Percentiles rank a stretch among this genome's conserved stretches.
Evolutionary conservation across 176 grass and related monocot species (phyloP).

Genomic region (Saccharum officinarum): DNA sequence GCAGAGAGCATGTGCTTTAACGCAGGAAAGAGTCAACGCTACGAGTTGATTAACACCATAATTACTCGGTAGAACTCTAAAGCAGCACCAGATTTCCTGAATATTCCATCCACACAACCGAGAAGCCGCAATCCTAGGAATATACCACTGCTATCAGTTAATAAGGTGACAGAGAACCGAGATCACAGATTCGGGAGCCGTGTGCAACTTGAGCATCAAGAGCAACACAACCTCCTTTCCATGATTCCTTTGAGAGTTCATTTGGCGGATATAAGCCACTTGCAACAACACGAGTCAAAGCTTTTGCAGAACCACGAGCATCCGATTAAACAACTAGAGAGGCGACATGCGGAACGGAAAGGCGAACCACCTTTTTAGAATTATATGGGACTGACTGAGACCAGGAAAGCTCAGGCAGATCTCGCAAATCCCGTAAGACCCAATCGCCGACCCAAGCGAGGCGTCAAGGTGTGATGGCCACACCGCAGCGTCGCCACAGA

Average conservation of each 20-base stretch:
- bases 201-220: not conserved
- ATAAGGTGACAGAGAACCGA: conserved; percentile 10
- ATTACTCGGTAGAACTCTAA: not conserved
- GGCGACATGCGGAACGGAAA: conserved; percentile 31
- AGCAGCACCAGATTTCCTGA: not conserved
- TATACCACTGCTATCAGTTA: not conserved
- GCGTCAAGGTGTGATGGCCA: not conserved
- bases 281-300: conserved; percentile 32
- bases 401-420: conserved; percentile 46
- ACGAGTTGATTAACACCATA: not conserved
- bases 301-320: conserved; percentile 5
- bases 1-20: not conserved
- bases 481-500: not conserved
- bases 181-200: not conserved
- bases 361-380: conserved; percentile 17
- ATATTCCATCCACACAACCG: conserved; percentile 24
- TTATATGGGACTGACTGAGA: conserved; percentile 18
- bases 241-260: not conserved
- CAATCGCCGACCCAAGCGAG: not conserved
- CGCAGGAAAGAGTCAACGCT: conserved; percentile 23
- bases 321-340: conserved; percentile 33
- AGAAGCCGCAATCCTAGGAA: conserved; percentile 5
- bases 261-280: not conserved
- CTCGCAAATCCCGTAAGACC: conserved; percentile 33
- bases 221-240: not conserved